Base-by-base conservation (phyloP, 192 early-diverging fungal genomes). In the Chytriomyces hyalinus region DNA sequence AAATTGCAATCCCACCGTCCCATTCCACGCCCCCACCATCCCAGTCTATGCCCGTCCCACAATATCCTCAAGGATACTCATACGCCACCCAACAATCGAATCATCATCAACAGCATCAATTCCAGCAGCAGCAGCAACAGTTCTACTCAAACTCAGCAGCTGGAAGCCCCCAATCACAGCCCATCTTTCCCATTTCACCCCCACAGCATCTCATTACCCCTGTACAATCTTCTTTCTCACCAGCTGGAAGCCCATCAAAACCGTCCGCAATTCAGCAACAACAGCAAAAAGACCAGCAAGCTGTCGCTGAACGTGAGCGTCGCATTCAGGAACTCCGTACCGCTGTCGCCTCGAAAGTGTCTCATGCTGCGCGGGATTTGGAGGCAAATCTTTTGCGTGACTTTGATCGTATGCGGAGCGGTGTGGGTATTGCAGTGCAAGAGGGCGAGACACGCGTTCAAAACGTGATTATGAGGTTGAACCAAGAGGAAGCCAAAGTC, bases 361-460 rank as follows among this genome's bases (percentile, higher is more conserved):
- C 49, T 17, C 22, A 53, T 13, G 53, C 76, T 10, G 57, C 76
- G 22, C 66, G 22, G 17, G 67, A 78, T 22, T 15, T 78, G 10
- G 76, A 70, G 44, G 59, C 26, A 36, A 45, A 15, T 26, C 26
- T 47, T 15, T 6, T 47, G 60, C 66, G 68, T 13, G 76, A 75
- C 10, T 65, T 75, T 50, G 73, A 75, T 43, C 73, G 73, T n/a
- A 75, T 75, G 46, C 63, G 68, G 2, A 20, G 15, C 15, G 49
- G 17, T 6, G 20, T 43, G 24, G 62, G 70, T 9, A 65, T 22
- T 8, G 49, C 7, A 53, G 87, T 97, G 10, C 88, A 91, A 76
- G 90, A 92, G 22, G 92, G 91, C 8, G 92, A 93, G 51, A 80
- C 79, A 22, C 85, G 86, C 6, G 88, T 95, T 11, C 81, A 85